phyloP scores from a whole-genome alignment of 306 rosid genomes.

The Myrica gale region DNA sequence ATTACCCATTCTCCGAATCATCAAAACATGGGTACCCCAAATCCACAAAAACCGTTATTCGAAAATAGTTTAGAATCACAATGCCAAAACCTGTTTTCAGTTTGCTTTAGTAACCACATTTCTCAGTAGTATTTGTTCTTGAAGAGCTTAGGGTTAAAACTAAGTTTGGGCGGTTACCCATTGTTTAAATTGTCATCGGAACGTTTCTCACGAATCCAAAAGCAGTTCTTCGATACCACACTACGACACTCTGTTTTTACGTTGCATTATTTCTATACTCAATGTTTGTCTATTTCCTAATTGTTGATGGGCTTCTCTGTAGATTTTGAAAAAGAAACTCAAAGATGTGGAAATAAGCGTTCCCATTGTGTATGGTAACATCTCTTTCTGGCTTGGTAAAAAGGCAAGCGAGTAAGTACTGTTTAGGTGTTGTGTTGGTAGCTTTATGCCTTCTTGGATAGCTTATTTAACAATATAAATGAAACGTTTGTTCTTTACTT shows the following conservation, averaged over 20 bases:
- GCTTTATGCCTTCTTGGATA: conserved; percentile 22
- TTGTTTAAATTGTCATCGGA: neutral
- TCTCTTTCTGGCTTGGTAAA: conserved; percentile 85
- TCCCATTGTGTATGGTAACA: conserved; percentile 80
- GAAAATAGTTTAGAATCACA: neutral
- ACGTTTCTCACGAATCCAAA: neutral
- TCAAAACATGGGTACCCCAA: conserved; percentile 17
- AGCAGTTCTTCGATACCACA: neutral
- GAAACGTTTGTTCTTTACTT: conserved; percentile 10
- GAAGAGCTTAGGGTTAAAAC: neutral
- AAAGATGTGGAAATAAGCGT: conserved; percentile 67
- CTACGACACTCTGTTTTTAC: neutral
- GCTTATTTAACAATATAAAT: neutral
- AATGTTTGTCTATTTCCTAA: conserved; percentile 16
- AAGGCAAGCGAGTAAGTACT: conserved; percentile 82
- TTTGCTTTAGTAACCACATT: conserved; percentile 7
- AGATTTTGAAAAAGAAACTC: conserved; percentile 60
- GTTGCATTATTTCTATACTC: conserved; percentile 1
- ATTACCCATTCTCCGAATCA: conserved; percentile 24
- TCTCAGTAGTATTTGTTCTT: neutral
- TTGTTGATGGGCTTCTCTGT: conserved; percentile 40
- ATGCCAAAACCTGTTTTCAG: conserved; percentile 20
- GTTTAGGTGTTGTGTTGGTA: conserved; percentile 18
- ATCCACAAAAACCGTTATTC: neutral
- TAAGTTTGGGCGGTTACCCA: neutral